Conservation (phyloP, 257 asterid genomes). For the Forsythia suspensa region DNA sequence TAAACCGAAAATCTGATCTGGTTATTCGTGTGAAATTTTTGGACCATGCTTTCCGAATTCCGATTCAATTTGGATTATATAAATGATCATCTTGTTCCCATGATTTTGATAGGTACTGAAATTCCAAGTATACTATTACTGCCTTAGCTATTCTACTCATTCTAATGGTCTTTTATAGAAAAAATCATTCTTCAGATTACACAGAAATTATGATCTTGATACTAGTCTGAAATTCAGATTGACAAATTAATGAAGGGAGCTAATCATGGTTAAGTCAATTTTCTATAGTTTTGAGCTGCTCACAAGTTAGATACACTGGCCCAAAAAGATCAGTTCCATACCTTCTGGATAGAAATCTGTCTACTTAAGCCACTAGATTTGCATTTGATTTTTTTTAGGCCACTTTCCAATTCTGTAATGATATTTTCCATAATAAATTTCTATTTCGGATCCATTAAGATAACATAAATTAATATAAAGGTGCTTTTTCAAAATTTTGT, state of each 20-base stretch:
- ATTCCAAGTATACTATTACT: not conserved
- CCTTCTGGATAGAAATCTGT: not conserved
- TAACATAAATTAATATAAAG: not conserved
- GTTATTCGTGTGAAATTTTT: constrained; percentile 13
- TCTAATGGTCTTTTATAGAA: not conserved
- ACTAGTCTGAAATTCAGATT: too few relatives aligned
- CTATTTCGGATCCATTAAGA: not conserved
- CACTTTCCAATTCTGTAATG: not conserved
- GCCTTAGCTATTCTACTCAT: not conserved
- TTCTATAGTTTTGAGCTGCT: not conserved
- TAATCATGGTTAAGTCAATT: not conserved
- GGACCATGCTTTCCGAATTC: constrained; percentile 17
- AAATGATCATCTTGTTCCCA: not conserved
- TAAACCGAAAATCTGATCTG: constrained; percentile 7
- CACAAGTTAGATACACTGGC: not conserved
- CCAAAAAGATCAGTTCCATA: not conserved
- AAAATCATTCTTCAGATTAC: too few relatives aligned
- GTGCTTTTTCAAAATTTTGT: not conserved
- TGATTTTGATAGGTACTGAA: not conserved
- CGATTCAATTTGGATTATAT: not conserved
- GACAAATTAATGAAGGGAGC: too few relatives aligned
- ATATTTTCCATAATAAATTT: not conserved
- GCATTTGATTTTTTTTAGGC: not conserved
- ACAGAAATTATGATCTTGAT: too few relatives aligned
- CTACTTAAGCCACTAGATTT: not conserved